Percentiles rank a stretch among this genome's conserved stretches.
phyloP scores from a whole-genome alignment of 257 asterid genomes.

The Leonotis leonurus region DNA sequence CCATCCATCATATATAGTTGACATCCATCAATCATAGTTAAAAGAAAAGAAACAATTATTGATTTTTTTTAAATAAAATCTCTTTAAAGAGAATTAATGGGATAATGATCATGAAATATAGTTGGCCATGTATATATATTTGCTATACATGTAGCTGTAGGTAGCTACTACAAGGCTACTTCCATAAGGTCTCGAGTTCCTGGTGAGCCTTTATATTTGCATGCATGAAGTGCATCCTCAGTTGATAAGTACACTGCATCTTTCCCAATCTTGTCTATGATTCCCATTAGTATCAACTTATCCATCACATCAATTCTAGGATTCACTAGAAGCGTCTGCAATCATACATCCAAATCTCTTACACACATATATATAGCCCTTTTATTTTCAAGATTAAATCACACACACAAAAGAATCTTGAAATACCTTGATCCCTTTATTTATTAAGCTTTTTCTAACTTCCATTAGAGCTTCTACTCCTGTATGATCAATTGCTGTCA shows the following conservation, averaged over 20 bases:
- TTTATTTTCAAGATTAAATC: too few relatives aligned
- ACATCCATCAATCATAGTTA: too few relatives aligned
- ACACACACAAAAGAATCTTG: too few relatives aligned
- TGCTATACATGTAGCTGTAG: too few relatives aligned
- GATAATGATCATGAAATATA: too few relatives aligned
- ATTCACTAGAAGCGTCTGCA: conserved; percentile 64
- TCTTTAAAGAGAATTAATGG: too few relatives aligned
- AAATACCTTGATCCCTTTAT: conserved; percentile 64
- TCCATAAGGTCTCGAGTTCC: neutral
- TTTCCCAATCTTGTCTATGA: conserved; percentile 55
- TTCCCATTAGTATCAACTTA: conserved; percentile 39
- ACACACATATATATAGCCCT: too few relatives aligned
- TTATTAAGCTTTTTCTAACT: conserved; percentile 36
- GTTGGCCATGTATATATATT: too few relatives aligned
- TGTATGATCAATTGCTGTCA: conserved; percentile 64
- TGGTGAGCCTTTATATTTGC: conserved; percentile 31
- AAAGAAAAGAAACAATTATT: too few relatives aligned
- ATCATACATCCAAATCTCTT: too few relatives aligned
- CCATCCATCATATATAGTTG: too few relatives aligned
- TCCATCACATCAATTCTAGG: conserved; percentile 78
- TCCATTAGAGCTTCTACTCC: conserved; percentile 67
- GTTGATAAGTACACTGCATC: conserved; percentile 48
- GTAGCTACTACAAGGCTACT: neutral
- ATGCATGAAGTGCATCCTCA: conserved; percentile 58
- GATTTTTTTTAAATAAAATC: too few relatives aligned